These are phyloP conservation scores for Sporothrix schenckii DNA, from an alignment of 2,329 filamentous ascomycete species.

Conservation along the genomic window DNA sequence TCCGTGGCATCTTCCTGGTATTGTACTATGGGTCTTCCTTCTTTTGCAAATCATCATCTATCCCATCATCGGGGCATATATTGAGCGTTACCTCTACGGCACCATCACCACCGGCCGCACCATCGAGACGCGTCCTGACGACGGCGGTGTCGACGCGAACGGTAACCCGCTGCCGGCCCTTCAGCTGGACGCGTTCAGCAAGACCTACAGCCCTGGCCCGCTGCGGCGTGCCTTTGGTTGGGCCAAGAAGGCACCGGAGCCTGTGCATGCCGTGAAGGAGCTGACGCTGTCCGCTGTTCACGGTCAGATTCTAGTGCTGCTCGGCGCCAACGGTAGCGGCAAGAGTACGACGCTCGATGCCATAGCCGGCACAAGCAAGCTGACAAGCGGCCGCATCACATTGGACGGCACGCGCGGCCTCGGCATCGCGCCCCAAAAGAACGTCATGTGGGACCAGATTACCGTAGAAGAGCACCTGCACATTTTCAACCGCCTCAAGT, in stretches of 20 bases:
- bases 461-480: slow-evolving; percentile 82
- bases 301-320: slow-evolving; percentile 81
- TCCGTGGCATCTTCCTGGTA: slow-evolving; percentile 70
- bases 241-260: slow-evolving; percentile 56
- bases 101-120: slow-evolving; percentile 67
- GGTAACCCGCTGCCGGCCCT: slow-evolving; percentile 57
- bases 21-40: slow-evolving; percentile 76
- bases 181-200: slow-evolving; percentile 72
- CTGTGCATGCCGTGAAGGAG: slow-evolving; percentile 76
- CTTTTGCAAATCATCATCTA: slow-evolving; percentile 77
- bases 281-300: slow-evolving; percentile 71
- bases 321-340: slow-evolving; percentile 87
- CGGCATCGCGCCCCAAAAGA: slow-evolving; percentile 89
- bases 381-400: slow-evolving; percentile 74
- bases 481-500: slow-evolving; percentile 83
- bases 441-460: slow-evolving; percentile 88
- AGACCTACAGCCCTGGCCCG: slow-evolving; percentile 71
- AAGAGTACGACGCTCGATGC: slow-evolving; percentile 89
- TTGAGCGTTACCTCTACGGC: slow-evolving; percentile 76
- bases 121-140: slow-evolving; percentile 46
- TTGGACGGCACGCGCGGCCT: slow-evolving; percentile 78
- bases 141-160: slow-evolving; percentile 38
- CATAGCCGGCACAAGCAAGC: slow-evolving; percentile 78
- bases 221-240: slow-evolving; percentile 58
- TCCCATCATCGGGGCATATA: slow-evolving; percentile 70